A percentile compares a stretch with the other conserved stretches of the same genome.
Evolutionary conservation across 371 early-diverging fungal species (phyloP).

Genomic region (Entomophthora muscae): DNA sequence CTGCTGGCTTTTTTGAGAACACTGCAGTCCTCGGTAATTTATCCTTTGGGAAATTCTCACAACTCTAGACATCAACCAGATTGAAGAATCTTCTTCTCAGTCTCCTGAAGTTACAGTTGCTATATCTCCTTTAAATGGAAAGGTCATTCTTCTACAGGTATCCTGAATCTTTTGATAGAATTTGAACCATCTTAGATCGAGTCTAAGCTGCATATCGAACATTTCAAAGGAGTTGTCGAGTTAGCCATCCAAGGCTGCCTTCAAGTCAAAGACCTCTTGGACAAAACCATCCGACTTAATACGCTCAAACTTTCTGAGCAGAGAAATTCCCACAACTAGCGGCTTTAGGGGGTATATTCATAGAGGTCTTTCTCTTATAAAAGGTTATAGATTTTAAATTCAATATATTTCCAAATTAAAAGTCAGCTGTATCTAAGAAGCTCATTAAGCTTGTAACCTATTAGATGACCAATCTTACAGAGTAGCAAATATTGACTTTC

Average conservation of each 20-base stretch:
- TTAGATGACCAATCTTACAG: too few relatives aligned
- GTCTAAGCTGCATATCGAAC: slow-evolving; percentile 66
- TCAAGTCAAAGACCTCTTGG: slow-evolving; percentile 56
- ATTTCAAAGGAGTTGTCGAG: slow-evolving; percentile 50
- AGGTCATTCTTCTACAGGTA: slow-evolving; percentile 55
- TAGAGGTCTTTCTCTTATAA: too few relatives aligned
- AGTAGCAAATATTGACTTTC: too few relatives aligned
- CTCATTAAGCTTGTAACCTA: too few relatives aligned
- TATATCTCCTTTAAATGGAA: slow-evolving; percentile 59
- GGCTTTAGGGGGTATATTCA: too few relatives aligned
- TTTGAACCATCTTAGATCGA: slow-evolving; percentile 50
- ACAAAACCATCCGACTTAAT: slow-evolving; percentile 57
- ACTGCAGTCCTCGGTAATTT: slow-evolving; percentile 51
- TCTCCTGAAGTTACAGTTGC: slow-evolving; percentile 83
- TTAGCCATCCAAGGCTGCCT: slow-evolving; percentile 72
- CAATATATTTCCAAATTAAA: too few relatives aligned
- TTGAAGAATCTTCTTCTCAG: slow-evolving; percentile 66
- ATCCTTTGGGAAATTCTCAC: background rate
- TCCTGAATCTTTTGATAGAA: background rate
- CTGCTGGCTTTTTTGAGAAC: slow-evolving; percentile 76
- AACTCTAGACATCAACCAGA: slow-evolving; percentile 56
- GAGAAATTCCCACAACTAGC: background rate
- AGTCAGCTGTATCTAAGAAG: too few relatives aligned
- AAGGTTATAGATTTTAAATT: too few relatives aligned
- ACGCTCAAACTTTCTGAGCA: background rate